These are phyloP conservation scores for Halocafeteria seosinensis DNA, from an alignment of 108 stramenopile species.

Conservation along the genomic window DNA sequence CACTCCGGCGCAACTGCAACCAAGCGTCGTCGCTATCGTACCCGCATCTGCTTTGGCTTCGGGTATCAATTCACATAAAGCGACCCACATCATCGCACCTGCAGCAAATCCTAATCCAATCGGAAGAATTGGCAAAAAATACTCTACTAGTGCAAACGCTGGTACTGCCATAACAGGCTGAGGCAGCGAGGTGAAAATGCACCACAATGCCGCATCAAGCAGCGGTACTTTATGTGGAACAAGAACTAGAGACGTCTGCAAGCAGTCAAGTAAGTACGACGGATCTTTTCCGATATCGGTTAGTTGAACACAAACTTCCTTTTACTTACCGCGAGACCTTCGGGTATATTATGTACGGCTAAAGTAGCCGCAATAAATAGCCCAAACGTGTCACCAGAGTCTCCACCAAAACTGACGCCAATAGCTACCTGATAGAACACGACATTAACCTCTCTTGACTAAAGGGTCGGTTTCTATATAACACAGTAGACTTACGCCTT, in stretches of 20 bases:
- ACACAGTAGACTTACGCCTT: no score
- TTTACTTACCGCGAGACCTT: conserved; percentile 96
- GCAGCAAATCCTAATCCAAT: conserved; percentile 92
- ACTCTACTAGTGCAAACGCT: conserved; percentile 78
- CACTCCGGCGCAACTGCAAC: not conserved
- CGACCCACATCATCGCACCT: conserved; percentile 95
- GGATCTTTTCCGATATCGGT: no score
- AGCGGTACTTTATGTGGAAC: conserved; percentile 61
- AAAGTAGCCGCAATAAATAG: conserved; percentile 79
- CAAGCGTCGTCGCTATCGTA: not conserved
- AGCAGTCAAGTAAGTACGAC: no score
- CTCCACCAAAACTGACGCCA: conserved; percentile 75
- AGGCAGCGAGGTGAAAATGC: conserved; percentile 73
- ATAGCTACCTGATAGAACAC: no score
- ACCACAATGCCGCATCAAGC: conserved; percentile 73
- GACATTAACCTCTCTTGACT: no score
- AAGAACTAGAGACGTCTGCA: conserved; percentile 77
- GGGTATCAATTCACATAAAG: conserved; percentile 65
- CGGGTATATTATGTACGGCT: conserved; percentile 94
- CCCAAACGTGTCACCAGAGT: conserved; percentile 62
- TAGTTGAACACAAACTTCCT: no score
- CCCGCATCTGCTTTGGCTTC: conserved; percentile 67
- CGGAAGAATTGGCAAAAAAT: conserved; percentile 75
- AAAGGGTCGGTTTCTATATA: no score
- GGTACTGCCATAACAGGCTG: conserved; percentile 96